Evolutionary conservation across 108 stramenopile genomes (phyloP).

Genomic region (Cyclotella atomus): DNA sequence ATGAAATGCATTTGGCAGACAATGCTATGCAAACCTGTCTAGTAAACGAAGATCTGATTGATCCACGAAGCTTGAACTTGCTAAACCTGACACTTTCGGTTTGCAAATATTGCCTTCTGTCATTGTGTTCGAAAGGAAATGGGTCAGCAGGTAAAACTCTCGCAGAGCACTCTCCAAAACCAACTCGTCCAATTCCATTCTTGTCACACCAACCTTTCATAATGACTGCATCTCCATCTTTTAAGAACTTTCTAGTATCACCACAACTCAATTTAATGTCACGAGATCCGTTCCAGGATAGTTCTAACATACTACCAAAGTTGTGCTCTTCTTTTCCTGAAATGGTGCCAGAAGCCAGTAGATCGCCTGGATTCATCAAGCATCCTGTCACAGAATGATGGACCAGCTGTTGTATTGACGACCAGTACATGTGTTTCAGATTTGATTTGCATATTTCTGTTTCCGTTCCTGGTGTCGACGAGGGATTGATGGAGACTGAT

Average conservation of each 20-base stretch:
- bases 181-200: slow-evolving; percentile 56
- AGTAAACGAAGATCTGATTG: slow-evolving; percentile 66
- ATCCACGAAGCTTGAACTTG: slow-evolving; percentile 71
- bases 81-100: slow-evolving; percentile 38
- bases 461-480: slow-evolving; percentile 26
- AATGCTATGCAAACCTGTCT: slow-evolving; percentile 83
- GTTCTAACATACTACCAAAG: slow-evolving; percentile 89
- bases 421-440: slow-evolving; percentile 89
- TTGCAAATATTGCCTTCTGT: not conserved
- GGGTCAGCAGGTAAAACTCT: slow-evolving; percentile 68
- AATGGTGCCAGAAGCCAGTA: slow-evolving; percentile 90
- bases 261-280: slow-evolving; percentile 60
- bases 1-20: slow-evolving; percentile 65
- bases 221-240: slow-evolving; percentile 88
- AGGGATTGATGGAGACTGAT: slow-evolving; percentile 66
- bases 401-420: slow-evolving; percentile 85
- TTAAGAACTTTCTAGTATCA: slow-evolving; percentile 74
- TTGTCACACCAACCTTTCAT: slow-evolving; percentile 79
- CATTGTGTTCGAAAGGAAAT: slow-evolving; percentile 25
- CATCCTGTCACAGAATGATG: slow-evolving; percentile 94
- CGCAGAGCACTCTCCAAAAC: slow-evolving; percentile 65
- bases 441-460: slow-evolving; percentile 76
- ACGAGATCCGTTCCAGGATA: slow-evolving; percentile 86
- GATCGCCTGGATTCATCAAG: slow-evolving; percentile 86
- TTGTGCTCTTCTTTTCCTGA: slow-evolving; percentile 63